These are phyloP conservation scores for Hericium erinaceus DNA, from an alignment of 768 basidiomycete species.

Conservation along the genomic window DNA sequence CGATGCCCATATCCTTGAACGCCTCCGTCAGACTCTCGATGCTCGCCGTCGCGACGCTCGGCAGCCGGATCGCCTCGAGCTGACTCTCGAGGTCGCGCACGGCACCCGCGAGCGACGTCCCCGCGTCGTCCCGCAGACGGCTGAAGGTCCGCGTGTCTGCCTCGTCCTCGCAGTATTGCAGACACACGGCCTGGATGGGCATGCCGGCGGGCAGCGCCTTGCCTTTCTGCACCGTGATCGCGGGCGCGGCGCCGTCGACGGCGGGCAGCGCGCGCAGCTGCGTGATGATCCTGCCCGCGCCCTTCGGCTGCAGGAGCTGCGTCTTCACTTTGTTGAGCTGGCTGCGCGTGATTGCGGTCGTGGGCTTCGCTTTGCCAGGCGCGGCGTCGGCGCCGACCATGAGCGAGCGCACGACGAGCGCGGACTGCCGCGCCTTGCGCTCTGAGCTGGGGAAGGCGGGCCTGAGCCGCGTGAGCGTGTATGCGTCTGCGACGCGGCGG, in stretches of 20 bases:
- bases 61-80: neutral
- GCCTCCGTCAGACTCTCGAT: slow-evolving; percentile 38
- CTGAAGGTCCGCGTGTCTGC: slow-evolving; percentile 51
- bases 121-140: slow-evolving; percentile 25
- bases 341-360: slow-evolving; percentile 33
- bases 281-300: slow-evolving; percentile 63
- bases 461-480: neutral
- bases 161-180: slow-evolving; percentile 54
- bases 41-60: slow-evolving; percentile 39
- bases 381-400: slow-evolving; percentile 44
- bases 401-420: slow-evolving; percentile 52
- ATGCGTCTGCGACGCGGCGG: neutral
- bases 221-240: slow-evolving; percentile 23
- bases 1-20: slow-evolving; percentile 50
- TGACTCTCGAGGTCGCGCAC: neutral
- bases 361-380: slow-evolving; percentile 22
- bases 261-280: slow-evolving; percentile 58
- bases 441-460: slow-evolving; percentile 30
- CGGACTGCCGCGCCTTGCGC: slow-evolving; percentile 55
- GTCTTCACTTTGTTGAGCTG: slow-evolving; percentile 59
- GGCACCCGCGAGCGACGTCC: neutral
- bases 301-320: slow-evolving; percentile 55
- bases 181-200: slow-evolving; percentile 75
- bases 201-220: slow-evolving; percentile 22
- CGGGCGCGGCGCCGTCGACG: slow-evolving; percentile 22